phyloP scores from a whole-genome alignment of 208 protist species.

The Crithidia fasciculata region DNA sequence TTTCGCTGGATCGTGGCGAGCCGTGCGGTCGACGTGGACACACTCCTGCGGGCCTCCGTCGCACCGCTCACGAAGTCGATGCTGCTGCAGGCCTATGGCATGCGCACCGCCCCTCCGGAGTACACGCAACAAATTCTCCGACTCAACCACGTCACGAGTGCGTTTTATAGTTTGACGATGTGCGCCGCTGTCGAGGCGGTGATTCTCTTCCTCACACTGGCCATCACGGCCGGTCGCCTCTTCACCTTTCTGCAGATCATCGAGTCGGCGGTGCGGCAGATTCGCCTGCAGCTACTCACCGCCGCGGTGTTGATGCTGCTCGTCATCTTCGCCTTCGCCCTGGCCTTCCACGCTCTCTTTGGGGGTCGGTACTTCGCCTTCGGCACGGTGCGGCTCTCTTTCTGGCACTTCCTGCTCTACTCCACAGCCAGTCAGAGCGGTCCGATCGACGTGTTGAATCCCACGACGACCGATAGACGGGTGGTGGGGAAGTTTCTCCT shows the following conservation, averaged over 20 bases:
- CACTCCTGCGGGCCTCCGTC: conserved; percentile 4
- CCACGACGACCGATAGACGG: neutral
- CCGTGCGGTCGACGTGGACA: neutral
- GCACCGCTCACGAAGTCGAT: neutral
- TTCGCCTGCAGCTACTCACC: neutral
- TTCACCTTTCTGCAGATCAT: conserved; percentile 15
- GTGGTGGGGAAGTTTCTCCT: conserved; percentile 1
- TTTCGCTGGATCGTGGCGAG: conserved; percentile 19
- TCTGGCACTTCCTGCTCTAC: conserved; percentile 19
- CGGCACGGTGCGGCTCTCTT: neutral
- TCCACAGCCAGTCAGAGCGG: neutral
- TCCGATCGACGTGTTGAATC: neutral
- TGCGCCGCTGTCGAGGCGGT: conserved; percentile 5
- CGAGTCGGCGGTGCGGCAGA: conserved; percentile 10
- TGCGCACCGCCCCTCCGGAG: neutral
- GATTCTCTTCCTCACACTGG: conserved; percentile 2
- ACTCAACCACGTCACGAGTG: neutral
- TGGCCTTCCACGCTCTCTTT: conserved; percentile 27
- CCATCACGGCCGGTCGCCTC: neutral
- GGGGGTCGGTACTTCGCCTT: conserved; percentile 22
- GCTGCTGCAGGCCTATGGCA: neutral
- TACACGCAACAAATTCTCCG: neutral
- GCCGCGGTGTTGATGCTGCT: conserved; percentile 14
- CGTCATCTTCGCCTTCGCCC: conserved; percentile 12
- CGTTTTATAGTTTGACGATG: conserved; percentile 4